Evolutionary conservation across 371 early-diverging fungal genomes (phyloP), one percentile per base, ranked within the genome.

Genomic region (Lichtheimia ramosa): DNA sequence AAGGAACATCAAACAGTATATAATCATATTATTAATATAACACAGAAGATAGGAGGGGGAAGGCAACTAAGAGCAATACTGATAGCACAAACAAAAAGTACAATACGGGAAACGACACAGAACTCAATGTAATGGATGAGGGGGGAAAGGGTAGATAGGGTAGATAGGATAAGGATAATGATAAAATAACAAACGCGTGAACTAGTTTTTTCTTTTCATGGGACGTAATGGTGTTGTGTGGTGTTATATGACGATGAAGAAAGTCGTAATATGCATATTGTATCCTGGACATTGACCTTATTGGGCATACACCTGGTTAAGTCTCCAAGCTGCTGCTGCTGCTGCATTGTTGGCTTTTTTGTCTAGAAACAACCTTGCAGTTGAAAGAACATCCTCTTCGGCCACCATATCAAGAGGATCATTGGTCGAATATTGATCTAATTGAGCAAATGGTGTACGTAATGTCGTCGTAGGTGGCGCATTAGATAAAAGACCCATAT

Each of bases 41-140:
- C 39, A 54, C 50, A 46, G 34, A 27, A 58, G 42, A 53, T 8
- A 49, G 24, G 43, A 49, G 24, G 4, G 21, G 16, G 41, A 24
- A 39, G 41, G 15, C 42, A 28, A 55, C 39, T 21, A 43, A 51
- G 43, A 28, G 48, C 54, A 55, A 64, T 58, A 55, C 48, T 41
- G 46, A 61, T n/a, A 48, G 28, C 34, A 54, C 12, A 62, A 42
- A 68, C 41, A 48, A n/a, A 58, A 60, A 63, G 48, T 58, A 58
- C 50, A 63, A 43, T 61, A 57, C 41, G 8, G 23, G 43, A 39
- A 56, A 51, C 39, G 48, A 61, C 13, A 64, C 52, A 55, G 27
- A 52, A 50, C 18, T 39, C 42, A 50, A 55, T 23, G 39, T 24
- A 55, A 46, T 28, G 48, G 39, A 28, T 43, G 54, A 23, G 16